phyloP scores from a whole-genome alignment of 495 filamentous ascomycete species.

The Daldinia concentrica region DNA sequence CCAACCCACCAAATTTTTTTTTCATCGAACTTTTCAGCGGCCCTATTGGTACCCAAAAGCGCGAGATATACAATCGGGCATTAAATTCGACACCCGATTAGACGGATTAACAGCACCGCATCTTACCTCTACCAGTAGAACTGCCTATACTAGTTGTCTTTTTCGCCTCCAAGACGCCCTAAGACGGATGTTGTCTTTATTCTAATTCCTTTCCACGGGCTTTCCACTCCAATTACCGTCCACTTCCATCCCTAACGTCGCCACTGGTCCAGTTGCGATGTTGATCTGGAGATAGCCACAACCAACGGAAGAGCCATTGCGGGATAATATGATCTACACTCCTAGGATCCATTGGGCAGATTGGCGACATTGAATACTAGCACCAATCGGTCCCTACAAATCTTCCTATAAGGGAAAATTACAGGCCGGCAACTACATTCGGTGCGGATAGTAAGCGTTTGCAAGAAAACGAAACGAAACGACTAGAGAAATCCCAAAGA shows the following conservation, averaged over 20 bases:
- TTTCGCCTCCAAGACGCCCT: conserved; percentile 20
- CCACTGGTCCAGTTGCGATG: conserved; percentile 25
- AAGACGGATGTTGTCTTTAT: conserved; percentile 2
- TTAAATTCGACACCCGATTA: conserved; percentile 34
- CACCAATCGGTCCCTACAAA: conserved; percentile 16
- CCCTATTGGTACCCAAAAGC: conserved; percentile 44
- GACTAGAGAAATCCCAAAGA: conserved; percentile 1
- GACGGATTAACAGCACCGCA: conserved; percentile 26
- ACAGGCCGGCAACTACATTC: conserved; percentile 2
- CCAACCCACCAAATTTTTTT: conserved; percentile 3
- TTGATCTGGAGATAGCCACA: conserved; percentile 15
- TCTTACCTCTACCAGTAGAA: conserved; percentile 26
- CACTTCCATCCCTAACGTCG: conserved; percentile 31
- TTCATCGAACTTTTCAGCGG: conserved; percentile 19
- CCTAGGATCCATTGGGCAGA: conserved; percentile 13
- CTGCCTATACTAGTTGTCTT: conserved; percentile 14
- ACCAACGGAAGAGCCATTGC: conserved; percentile 25
- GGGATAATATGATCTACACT: conserved; percentile 34
- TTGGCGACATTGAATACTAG: conserved; percentile 19
- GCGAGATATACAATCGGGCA: conserved; percentile 38
- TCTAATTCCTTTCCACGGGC: background rate
- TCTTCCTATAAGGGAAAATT: background rate
- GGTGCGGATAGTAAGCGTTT: background rate
- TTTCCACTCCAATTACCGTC: conserved; percentile 16
- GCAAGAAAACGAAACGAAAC: conserved; percentile 14